These are phyloP conservation scores for Ustilago nuda DNA, from an alignment of 1,284 basidiomycete genomes.

Conservation along the genomic window DNA sequence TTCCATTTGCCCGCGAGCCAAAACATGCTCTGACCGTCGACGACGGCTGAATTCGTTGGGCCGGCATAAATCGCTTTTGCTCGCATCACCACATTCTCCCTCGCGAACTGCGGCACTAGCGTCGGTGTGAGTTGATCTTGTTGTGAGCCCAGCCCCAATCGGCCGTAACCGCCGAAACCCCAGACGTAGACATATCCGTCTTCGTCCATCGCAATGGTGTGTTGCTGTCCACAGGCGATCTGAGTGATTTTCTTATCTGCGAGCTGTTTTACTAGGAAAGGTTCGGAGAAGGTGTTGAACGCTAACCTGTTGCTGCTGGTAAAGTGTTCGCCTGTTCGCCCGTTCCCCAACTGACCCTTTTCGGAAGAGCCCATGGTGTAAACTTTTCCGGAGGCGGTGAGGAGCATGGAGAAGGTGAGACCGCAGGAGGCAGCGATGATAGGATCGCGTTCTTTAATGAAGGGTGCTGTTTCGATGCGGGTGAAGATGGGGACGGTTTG, in stretches of 20 bases:
- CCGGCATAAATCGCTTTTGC: conserved; percentile 80
- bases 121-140: conserved; percentile 74
- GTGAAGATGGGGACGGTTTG: conserved; percentile 82
- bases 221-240: conserved; percentile 87
- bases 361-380: conserved; percentile 92
- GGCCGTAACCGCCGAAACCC: conserved; percentile 70
- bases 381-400: conserved; percentile 82
- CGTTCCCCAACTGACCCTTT: conserved; percentile 91
- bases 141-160: conserved; percentile 78
- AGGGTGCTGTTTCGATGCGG: conserved; percentile 72
- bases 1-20: conserved; percentile 81
- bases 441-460: conserved; percentile 74
- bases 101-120: conserved; percentile 62
- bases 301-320: conserved; percentile 83
- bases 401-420: conserved; percentile 82
- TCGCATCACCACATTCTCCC: conserved; percentile 76
- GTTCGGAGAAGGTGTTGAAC: conserved; percentile 80
- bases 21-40: conserved; percentile 84
- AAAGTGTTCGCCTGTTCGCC: conserved; percentile 87
- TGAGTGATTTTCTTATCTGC: conserved; percentile 81
- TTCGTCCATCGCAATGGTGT: conserved; percentile 79
- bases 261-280: conserved; percentile 75
- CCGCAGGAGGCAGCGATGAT: conserved; percentile 83
- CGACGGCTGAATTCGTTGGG: conserved; percentile 82
- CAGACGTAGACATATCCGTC: conserved; percentile 82